phyloP scores from a whole-genome alignment of 495 filamentous ascomycete species.

The Penicillium flavigenum region DNA sequence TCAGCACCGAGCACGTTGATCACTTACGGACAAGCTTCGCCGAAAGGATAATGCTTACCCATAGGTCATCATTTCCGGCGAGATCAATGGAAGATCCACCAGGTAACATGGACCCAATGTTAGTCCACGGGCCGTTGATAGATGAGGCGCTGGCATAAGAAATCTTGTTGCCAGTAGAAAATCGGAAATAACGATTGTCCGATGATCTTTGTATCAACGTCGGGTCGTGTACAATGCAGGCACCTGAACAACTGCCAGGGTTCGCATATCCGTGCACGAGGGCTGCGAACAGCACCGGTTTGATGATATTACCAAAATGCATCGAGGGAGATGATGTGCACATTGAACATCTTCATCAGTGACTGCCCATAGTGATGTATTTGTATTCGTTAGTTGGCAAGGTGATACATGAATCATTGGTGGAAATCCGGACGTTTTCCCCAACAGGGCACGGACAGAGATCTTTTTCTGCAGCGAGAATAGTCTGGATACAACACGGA shows the following conservation, averaged over 20 bases:
- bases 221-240: constrained; percentile 65
- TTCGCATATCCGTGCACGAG: constrained; percentile 49
- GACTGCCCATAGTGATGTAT: not conserved
- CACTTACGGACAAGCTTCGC: not conserved
- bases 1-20: not conserved
- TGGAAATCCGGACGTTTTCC: not conserved
- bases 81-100: constrained; percentile 60
- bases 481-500: not conserved
- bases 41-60: constrained; percentile 46
- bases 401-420: constrained; percentile 3
- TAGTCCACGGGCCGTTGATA: constrained; percentile 66
- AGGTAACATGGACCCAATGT: constrained; percentile 57
- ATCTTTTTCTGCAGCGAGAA: not conserved
- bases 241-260: constrained; percentile 58
- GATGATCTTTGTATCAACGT: constrained; percentile 58
- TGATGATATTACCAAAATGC: constrained; percentile 2
- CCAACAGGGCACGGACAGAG: not conserved
- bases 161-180: constrained; percentile 67
- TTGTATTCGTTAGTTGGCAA: not conserved
- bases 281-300: constrained; percentile 18
- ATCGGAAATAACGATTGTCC: constrained; percentile 71
- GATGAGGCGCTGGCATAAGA: constrained; percentile 59
- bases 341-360: not conserved
- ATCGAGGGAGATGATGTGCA: constrained; percentile 5
- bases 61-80: constrained; percentile 59